Conservation (phyloP, 2,329 filamentous ascomycete genomes). For the Arthroderma uncinatum region DNA sequence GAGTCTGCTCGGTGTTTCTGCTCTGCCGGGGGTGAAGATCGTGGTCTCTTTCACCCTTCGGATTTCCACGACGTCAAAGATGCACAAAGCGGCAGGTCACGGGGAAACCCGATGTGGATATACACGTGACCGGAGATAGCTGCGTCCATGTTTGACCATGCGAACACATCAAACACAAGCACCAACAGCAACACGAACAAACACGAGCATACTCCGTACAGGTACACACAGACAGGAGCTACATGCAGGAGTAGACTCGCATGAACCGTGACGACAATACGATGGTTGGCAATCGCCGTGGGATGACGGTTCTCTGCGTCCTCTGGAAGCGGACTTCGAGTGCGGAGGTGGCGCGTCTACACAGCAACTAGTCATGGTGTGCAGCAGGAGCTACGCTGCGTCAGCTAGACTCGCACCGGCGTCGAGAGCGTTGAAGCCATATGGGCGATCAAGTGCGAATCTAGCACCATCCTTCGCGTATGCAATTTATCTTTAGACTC, state of each 20-base stretch:
- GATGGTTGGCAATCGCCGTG: neutral
- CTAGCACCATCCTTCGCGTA: neutral
- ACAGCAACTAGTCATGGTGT: neutral
- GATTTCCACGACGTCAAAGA: neutral
- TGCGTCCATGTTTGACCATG: too few species aligned
- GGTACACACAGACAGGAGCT: too few species aligned
- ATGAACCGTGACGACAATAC: neutral
- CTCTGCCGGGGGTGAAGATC: neutral
- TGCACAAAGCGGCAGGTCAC: neutral
- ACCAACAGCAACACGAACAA: too few species aligned
- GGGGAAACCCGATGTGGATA: neutral
- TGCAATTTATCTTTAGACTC: neutral
- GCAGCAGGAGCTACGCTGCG: neutral
- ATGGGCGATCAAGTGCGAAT: neutral
- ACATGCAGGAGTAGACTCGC: too few species aligned
- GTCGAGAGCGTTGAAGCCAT: neutral
- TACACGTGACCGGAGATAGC: neutral
- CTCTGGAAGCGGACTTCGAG: neutral
- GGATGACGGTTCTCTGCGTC: neutral
- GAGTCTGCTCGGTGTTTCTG: neutral
- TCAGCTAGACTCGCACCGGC: neutral
- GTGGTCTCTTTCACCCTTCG: neutral
- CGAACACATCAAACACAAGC: too few species aligned
- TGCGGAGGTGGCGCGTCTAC: neutral
- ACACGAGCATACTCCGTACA: too few species aligned